phyloP scores from a whole-genome alignment of 257 asterid genomes.

The Fraxinus quadrangulata region DNA sequence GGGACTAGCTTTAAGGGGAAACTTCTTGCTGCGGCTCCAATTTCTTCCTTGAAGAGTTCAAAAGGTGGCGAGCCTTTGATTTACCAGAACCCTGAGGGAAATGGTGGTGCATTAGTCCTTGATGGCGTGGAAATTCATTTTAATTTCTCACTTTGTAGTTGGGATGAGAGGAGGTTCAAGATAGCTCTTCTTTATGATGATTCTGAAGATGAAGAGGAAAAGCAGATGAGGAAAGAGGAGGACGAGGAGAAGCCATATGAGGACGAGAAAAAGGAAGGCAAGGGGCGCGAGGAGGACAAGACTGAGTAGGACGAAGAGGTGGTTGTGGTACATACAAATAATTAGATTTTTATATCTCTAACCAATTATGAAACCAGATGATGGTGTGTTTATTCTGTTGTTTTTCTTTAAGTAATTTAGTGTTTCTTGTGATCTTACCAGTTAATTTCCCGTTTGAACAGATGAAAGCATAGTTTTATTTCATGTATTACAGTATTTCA shows the following conservation, averaged over 20 bases:
- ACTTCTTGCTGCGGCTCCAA: background rate
- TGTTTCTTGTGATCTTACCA: background rate
- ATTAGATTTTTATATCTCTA: too few species aligned
- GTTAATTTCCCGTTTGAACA: background rate
- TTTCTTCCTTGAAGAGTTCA: background rate
- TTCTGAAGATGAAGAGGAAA: background rate
- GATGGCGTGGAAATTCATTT: background rate
- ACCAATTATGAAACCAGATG: too few species aligned
- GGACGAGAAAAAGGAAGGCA: background rate
- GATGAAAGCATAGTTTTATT: too few species aligned
- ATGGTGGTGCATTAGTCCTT: background rate
- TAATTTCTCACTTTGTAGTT: background rate
- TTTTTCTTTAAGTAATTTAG: constrained; percentile 15
- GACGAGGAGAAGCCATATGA: background rate
- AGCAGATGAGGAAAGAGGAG: background rate
- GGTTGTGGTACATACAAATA: background rate
- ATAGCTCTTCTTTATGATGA: background rate
- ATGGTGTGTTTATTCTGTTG: too few species aligned
- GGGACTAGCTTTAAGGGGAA: background rate
- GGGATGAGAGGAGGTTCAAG: constrained; percentile 14
- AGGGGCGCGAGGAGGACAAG: too few species aligned
- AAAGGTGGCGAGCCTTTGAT: constrained; percentile 21
- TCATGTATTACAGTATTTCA: too few species aligned
- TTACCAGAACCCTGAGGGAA: background rate
- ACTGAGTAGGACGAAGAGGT: background rate